Evolutionary conservation across 192 early-diverging fungal species (phyloP), one percentile per base, ranked within the genome.

Genomic region (Coemansia sp.): DNA sequence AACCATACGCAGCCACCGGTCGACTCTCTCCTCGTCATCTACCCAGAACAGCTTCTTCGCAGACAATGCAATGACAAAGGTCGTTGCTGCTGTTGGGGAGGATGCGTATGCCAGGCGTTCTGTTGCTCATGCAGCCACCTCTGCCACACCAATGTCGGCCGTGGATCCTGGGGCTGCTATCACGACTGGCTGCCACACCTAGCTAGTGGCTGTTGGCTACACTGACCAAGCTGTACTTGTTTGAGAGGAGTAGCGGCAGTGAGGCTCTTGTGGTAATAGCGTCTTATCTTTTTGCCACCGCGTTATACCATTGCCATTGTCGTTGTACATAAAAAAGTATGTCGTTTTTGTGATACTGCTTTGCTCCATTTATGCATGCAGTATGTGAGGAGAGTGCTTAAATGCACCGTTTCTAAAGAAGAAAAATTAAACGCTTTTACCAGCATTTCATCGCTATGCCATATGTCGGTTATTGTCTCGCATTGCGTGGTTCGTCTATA

Each of bases 1-100:
- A 20, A 71, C 70, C 19, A 79, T 79, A 43, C 67, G 71, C 32
- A 54, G 42, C 15, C 63, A 66, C n/a, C 67, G 72, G 33, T 25
- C 61, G 29, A 19, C 29, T 19, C 61, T 62, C 46, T 34, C 46
- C 34, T 57, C 55, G 14, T 25, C 49, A 25, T 3, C 9, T 5
- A 52, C 49, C 9, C 20, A 52, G 49, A 52, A 25, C 49, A 22
- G 23, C 49, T 52, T 52, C 22, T 52, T 52, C 49, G 1, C 49
- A 6, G 22, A 52, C 22, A 3, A 25, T 25, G 22, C 49, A 19
- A 19, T 15, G n/a, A 19, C 1, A 48, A 19, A 48, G 45, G 45
- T 17, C 2, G 19, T 19, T 9, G 14, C 49, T 13, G 49, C 49
- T 7, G 49, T 52, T 52, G 49, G 49, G 20, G 49, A 45, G 17